Evolutionary conservation across 805 yeast species (phyloP), one percentile per base, ranked within the genome.

Genomic region (Barnettozyma botsteinii): DNA sequence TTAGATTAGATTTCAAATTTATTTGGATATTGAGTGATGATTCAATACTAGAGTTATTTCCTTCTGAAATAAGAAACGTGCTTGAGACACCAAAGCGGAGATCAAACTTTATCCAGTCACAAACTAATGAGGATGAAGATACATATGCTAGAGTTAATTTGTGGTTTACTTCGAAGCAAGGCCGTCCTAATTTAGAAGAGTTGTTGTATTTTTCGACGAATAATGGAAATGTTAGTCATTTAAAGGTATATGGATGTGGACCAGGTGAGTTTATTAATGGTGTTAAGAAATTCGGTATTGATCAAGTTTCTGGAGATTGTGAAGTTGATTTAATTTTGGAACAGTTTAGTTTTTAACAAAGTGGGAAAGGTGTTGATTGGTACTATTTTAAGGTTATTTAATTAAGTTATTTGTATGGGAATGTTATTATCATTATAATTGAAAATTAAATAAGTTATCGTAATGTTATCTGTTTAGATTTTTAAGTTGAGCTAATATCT

Each of bases 241-340:
- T 52, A 2, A 46, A 50, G 22, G 33, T 55, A 4, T 46, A 53
- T n/a, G 55, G 50, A 7, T 55, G 60, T 47, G 60, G 60, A 7
- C 59, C 60, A 3, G 35, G 33, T 19, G 19, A 21, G 2, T 31
- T 55, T 34, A 49, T 55, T 45, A n/a, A 27, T 2, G 37, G 33
- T 7, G 40, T 46, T 55, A 65, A 52, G 18, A 21, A 36, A 13
- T 49, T 55, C 27, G 50, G 52, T 6, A 40, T 38, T 4, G 35
- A 37, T 13, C 24, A 32, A 15, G n/a, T 27, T 1, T 14, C 30
- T 11, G 4, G 18, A 4, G 17, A 27, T 6, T 15, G 27, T 27
- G 43, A 40, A n/a, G 40, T 52, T 10, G 52, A 52, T 25, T 34
- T 51, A 33, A 37, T 52, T 5, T 26, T 52, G 5, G 58, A 53